Base-by-base conservation (phyloP, 441 rosid species). In the Erodium trifolium region DNA sequence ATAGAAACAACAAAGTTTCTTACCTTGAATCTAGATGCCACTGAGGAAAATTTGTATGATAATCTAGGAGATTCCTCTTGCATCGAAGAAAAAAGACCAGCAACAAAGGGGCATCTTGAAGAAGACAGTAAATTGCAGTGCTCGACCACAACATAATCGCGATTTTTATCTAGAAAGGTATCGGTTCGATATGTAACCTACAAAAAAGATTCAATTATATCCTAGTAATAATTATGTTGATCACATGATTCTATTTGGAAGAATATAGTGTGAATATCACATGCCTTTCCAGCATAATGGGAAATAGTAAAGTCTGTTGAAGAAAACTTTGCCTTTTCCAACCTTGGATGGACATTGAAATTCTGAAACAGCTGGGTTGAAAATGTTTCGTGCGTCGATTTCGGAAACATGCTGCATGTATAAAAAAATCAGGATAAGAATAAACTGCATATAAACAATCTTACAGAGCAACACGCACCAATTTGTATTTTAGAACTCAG, bases 121-220 rank as follows among this genome's bases (percentile, higher is more conserved):
- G 97, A 95, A 81, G 79, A 80, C 83, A 95, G 75, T 71, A 95
- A 89, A 70, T 87, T 89, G 75, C 93, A 98, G 84, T 95, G 99
- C 81, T 92, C 99, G 63, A 95, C 98, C 81, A 95, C 91, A 73
- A 95, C 97, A 77, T 95, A 95, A 72, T 95, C 99, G 76, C 93
- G 92, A 87, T 92, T 95, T 86, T 95, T 95, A 86, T 95, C 99
- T 85, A 95, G 78, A 77, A 95, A 95, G 73, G 83, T 78, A 67
- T 95, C 96, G 11, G 99, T 95, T 84, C 92, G 99, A 80, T 95
- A 95, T 63, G 97, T 92, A 78, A 92, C 99, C 99, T 95, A 87
- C 65, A 76, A 75, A 70, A 68, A 67, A 73, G 1, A 16, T 11
- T 6, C 3, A 17, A 17, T 29, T 6, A 18, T 59, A 59, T 19